Evolutionary conservation across 257 asterid genomes (phyloP).

Genomic region (Pogostemon cablin): DNA sequence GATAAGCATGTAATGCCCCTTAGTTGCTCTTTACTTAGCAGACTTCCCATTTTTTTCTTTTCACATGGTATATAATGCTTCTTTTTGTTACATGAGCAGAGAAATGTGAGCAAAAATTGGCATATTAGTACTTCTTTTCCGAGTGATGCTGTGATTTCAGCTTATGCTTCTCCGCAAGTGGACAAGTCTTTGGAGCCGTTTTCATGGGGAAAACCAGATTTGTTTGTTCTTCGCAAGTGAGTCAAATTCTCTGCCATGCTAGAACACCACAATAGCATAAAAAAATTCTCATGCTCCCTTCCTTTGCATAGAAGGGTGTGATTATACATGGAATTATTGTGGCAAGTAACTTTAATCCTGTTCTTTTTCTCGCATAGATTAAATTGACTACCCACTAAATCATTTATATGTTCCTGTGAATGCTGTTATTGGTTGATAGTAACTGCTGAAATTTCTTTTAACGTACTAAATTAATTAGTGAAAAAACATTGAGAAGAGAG

Average conservation of each 20-base stretch:
- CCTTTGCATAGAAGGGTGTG: not conserved
- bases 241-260: constrained; percentile 32
- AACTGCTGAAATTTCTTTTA: too few species aligned
- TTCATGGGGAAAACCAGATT: constrained; percentile 95
- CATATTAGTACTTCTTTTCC: constrained; percentile 88
- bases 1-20: constrained; percentile 68
- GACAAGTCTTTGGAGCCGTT: constrained; percentile 84
- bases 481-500: too few species aligned
- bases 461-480: too few species aligned
- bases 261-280: not conserved
- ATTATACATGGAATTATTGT: not conserved
- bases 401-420: too few species aligned
- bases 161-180: constrained; percentile 87
- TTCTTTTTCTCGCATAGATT: too few species aligned
- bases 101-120: constrained; percentile 99
- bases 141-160: constrained; percentile 83
- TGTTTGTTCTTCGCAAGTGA: constrained; percentile 88
- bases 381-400: too few species aligned
- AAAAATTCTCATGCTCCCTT: constrained; percentile 1
- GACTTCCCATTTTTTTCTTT: constrained; percentile 24
- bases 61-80: constrained; percentile 10
- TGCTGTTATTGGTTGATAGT: too few species aligned
- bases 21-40: constrained; percentile 22
- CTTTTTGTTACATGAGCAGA: constrained; percentile 47
- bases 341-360: too few species aligned